Evolutionary conservation across 83 land plant species (phyloP), one percentile per base, ranked within the genome.

Genomic region (Picea mariana): DNA sequence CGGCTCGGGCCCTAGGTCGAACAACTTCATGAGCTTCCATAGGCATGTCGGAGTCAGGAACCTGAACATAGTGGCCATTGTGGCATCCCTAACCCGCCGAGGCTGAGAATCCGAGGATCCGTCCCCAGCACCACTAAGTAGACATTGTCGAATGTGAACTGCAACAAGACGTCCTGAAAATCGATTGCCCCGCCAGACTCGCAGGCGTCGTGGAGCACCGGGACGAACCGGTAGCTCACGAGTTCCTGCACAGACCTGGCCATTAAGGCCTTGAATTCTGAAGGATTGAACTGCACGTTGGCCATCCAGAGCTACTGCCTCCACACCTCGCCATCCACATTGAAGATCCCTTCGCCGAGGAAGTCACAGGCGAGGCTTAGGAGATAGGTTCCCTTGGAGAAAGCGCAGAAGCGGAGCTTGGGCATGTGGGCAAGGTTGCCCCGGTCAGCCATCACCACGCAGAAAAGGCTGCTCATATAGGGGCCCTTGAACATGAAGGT

Each of bases 71-170:
- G 92, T 88, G 11, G 86, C 85, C 59, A 87, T 91, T 0, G 94
- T 91, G 2, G 98, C 96, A 0, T 87, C 93, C 78, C 31, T 27
- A 27, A 27, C 2, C 86, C 88, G 0, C 77, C 89, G 6, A 72
- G 7, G 3, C 62, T 17, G 12, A 95, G 81, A 55, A 94, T 93
- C 3, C 96, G 93, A 1, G 98, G 93, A 75, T 95, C 98, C 21
- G 81, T 91, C 0, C 98, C 98, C 67, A 95, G 88, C 0, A 93
- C 93, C 11, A 95, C 85, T 90, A 90, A 89, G 87, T 94, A 95
- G 4, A 95, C 93, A 49, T 91, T 93, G 79, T 95, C 98, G 73
- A 95, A 95, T 0, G 98, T 92, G 11, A 95, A 82, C 17, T 96
- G 40, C 24, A 95, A 80, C 0, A 95, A 81, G 0, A 93, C 81